A percentile compares a stretch with the other conserved stretches of the same genome.
phyloP scores from a whole-genome alignment of 192 early-diverging fungal genomes.

The Geosiphon pyriformis region DNA sequence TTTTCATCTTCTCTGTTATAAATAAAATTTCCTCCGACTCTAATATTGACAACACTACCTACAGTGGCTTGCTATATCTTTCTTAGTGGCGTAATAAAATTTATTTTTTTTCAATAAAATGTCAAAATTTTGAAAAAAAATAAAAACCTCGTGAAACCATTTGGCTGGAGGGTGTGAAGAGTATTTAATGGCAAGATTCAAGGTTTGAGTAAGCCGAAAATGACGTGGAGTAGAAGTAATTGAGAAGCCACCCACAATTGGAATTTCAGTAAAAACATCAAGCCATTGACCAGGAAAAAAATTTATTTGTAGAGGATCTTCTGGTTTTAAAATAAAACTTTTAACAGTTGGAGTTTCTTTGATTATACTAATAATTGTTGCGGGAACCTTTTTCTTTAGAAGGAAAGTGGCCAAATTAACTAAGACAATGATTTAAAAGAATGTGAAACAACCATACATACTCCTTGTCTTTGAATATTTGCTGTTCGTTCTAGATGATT shows the following conservation, averaged over 20 bases:
- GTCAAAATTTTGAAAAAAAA: too few relatives aligned
- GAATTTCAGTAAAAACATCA: constrained; percentile 22
- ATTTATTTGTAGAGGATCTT: background rate
- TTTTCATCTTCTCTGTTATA: constrained; percentile 13
- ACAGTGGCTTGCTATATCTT: constrained; percentile 2
- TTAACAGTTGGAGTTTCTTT: constrained; percentile 21
- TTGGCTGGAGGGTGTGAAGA: constrained; percentile 21
- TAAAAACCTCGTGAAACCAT: constrained; percentile 26
- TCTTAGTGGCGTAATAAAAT: too few relatives aligned
- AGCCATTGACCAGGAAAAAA: constrained; percentile 32
- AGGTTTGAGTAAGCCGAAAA: background rate
- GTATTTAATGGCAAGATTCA: constrained; percentile 26
- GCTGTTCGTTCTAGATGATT: background rate
- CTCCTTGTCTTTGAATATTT: constrained; percentile 3
- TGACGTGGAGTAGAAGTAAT: constrained; percentile 22
- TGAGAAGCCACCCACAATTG: constrained; percentile 25
- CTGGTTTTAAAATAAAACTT: constrained; percentile 8
- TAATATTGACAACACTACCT: constrained; percentile 14
- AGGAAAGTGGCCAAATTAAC: background rate
- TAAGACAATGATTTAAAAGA: background rate
- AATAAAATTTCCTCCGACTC: constrained; percentile 26
- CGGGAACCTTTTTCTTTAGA: background rate
- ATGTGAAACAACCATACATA: background rate
- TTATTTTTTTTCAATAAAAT: too few relatives aligned
- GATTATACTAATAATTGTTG: constrained; percentile 1